A percentile compares a stretch with the other conserved stretches of the same genome.
Evolutionary conservation across 352 stramenopile genomes (phyloP).

Genomic region (Globisporangium acanthophoron): DNA sequence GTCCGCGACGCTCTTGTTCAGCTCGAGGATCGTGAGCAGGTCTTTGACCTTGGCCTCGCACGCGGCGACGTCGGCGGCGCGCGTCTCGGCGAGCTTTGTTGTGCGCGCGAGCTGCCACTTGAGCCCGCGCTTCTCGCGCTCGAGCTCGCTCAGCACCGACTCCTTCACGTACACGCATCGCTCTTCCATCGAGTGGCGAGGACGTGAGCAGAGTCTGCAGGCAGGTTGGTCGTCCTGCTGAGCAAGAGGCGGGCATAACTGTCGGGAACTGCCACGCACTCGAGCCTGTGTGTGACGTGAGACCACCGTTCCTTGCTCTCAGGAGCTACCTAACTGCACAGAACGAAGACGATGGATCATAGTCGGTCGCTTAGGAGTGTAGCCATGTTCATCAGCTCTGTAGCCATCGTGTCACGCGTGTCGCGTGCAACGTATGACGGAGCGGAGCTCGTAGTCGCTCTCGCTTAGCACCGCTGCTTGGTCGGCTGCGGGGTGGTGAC

Average conservation of each 20-base stretch:
- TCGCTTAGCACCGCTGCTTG: background rate
- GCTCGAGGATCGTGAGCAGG: constrained; percentile 57
- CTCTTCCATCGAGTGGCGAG: constrained; percentile 17
- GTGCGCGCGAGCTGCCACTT: constrained; percentile 48
- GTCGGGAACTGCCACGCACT: background rate
- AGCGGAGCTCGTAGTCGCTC: background rate
- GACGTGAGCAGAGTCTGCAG: constrained; percentile 14
- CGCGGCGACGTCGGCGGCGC: constrained; percentile 22
- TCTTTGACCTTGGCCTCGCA: constrained; percentile 53
- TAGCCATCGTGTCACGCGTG: background rate
- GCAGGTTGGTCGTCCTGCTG: constrained; percentile 21
- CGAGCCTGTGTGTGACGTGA: background rate
- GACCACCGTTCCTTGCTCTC: no score
- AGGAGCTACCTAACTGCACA: background rate
- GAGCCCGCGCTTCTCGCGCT: constrained; percentile 43
- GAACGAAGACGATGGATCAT: background rate
- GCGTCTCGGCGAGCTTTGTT: constrained; percentile 29
- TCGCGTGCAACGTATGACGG: background rate
- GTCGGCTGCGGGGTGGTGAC: no score
- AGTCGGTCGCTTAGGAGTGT: background rate
- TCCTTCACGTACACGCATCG: constrained; percentile 45
- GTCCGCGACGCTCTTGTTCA: constrained; percentile 54
- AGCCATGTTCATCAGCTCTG: background rate
- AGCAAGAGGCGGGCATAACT: constrained; percentile 12
- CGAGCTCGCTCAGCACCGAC: constrained; percentile 41